These are phyloP conservation scores for Lathyrus tuberosus DNA, from an alignment of 306 rosid genomes.

Conservation along the genomic window DNA sequence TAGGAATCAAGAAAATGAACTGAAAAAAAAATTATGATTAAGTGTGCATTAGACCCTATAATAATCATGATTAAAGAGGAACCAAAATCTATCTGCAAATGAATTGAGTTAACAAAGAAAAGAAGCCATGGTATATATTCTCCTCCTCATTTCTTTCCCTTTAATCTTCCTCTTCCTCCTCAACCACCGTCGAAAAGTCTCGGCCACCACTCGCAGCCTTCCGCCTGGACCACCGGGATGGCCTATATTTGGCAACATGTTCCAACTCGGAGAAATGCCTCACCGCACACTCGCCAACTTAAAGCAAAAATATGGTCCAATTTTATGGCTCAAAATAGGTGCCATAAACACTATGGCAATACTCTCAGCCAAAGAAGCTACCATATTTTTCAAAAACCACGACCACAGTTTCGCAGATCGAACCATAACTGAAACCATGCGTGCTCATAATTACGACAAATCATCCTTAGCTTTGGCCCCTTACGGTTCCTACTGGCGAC, in stretches of 20 bases:
- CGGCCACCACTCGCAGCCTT: slow-evolving; percentile 23
- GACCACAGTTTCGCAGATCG: slow-evolving; percentile 62
- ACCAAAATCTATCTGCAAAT: background rate
- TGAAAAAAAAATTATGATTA: too few species aligned
- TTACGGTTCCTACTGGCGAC: slow-evolving; percentile 75
- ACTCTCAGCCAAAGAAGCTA: slow-evolving; percentile 52
- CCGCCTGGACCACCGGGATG: slow-evolving; percentile 75
- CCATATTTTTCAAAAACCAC: slow-evolving; percentile 58
- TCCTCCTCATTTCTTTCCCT: slow-evolving; percentile 31
- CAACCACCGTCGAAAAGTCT: slow-evolving; percentile 25
- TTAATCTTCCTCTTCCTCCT: slow-evolving; percentile 32
- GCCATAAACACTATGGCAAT: slow-evolving; percentile 61
- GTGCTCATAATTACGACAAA: slow-evolving; percentile 53
- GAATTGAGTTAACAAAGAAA: background rate
- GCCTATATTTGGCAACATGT: slow-evolving; percentile 70
- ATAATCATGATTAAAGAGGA: background rate
- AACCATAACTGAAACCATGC: slow-evolving; percentile 51
- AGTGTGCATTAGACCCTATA: background rate
- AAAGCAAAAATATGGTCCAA: slow-evolving; percentile 46
- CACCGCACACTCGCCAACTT: slow-evolving; percentile 51
- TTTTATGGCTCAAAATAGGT: slow-evolving; percentile 64
- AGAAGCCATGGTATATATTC: slow-evolving; percentile 15
- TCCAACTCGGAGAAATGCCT: slow-evolving; percentile 69
- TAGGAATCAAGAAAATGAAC: too few species aligned
- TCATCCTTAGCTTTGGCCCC: slow-evolving; percentile 65